Base-by-base conservation (phyloP, 2,329 filamentous ascomycete genomes). In the Xylaria polymorpha region DNA sequence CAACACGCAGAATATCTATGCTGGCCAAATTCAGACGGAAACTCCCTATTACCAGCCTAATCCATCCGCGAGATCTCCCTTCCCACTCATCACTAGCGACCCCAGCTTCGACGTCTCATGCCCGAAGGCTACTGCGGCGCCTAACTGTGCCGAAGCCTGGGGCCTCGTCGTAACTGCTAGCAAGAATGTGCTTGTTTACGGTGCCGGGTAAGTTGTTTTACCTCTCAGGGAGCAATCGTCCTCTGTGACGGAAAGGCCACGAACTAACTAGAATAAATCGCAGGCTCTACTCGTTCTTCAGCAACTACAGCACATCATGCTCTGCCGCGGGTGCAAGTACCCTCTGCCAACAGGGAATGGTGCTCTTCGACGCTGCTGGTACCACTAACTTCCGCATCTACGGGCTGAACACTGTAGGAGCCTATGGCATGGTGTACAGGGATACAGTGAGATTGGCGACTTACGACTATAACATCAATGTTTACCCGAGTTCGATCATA, bases 11-110 rank as follows among this genome's bases (percentile, higher is more conserved):
- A 86, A 92, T 75, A 80, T 92, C 66, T 91, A 86, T 78, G 86
- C 88, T 74, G 89, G 88, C n/a, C 85, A 89, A 73, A 87, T 90
- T 53, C 91, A 93, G 77, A 89, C 90, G 55, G 91, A 93, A 78
- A 90, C 90, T 2, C 88, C 91, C 0, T 93, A 93, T 80, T 92
- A 87, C 80, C 91, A 93, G 77, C 88, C 90, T 20, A 88, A 86
- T 76, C 90, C 91, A 0, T 81, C 81, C 56, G 88, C 90, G 0
- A 83, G 85, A 0, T 81, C 81, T 10, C 91, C 89, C 1, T 92
- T 91, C 79, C 76, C 83, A 0, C 74, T 80, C 0, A 51, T 78
- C 1, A 75, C 80, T 14, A 79, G 82, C 66, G 86, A 90, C 71
- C 87, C 86, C 0, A 81, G 82, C 78, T 92, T 85, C 83, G 85